Percentiles rank a stretch among this genome's conserved stretches.
Evolutionary conservation across 2,329 filamentous ascomycete genomes (phyloP).

Genomic region (Aspergillus sp.): DNA sequence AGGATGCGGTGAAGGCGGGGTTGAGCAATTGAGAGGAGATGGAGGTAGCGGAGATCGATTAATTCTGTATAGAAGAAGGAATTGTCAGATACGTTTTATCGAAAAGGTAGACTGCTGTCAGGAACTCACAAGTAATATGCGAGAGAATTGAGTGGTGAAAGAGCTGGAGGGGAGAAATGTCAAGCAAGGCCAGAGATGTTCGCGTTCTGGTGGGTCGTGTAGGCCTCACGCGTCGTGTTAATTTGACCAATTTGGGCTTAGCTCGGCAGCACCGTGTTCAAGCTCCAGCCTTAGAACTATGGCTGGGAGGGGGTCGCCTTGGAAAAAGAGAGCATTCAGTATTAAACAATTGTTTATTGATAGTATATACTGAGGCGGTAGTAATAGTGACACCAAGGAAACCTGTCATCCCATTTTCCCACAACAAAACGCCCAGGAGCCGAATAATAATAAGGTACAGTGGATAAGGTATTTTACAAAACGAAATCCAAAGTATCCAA

Average conservation of each 20-base stretch:
- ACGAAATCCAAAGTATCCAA: constrained; percentile 5
- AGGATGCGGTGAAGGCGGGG: constrained; percentile 4
- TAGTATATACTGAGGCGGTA: background rate
- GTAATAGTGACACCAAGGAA: too few species aligned
- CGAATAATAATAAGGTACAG: background rate
- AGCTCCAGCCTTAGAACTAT: background rate
- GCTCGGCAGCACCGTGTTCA: background rate
- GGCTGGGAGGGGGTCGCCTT: background rate
- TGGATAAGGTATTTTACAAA: constrained; percentile 3
- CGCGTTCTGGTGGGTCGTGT: constrained; percentile 11
- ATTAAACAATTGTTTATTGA: background rate
- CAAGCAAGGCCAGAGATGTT: constrained; percentile 4
- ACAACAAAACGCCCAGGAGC: background rate
- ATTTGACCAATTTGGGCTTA: constrained; percentile 9
- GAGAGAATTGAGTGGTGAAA: background rate
- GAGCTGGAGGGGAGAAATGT: constrained; percentile 4
- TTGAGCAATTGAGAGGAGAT: background rate
- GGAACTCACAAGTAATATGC: constrained; percentile 3
- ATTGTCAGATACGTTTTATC: background rate
- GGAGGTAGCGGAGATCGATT: background rate
- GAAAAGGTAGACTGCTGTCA: background rate
- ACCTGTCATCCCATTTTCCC: background rate
- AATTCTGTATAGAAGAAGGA: background rate
- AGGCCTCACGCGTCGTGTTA: background rate
- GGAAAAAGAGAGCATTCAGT: background rate